A percentile compares a stretch with the other conserved stretches of the same genome.
Conservation (phyloP, 768 basidiomycete species). For the Tubosaeta sp. region DNA sequence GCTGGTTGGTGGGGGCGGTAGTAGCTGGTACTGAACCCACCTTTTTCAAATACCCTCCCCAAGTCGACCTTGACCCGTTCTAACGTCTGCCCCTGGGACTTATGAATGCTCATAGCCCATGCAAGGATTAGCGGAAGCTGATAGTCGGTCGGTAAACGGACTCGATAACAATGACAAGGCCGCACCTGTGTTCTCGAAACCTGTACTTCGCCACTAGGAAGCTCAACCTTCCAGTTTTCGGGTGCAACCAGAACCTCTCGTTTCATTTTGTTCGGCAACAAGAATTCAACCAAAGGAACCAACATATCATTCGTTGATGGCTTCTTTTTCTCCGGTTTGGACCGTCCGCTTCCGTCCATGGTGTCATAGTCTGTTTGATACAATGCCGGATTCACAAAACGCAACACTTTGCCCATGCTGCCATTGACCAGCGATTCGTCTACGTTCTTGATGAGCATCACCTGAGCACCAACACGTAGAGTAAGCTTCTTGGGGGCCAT, state of each 20-base stretch:
- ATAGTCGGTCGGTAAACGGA: not conserved
- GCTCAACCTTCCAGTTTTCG: constrained; percentile 83
- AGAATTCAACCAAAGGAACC: constrained; percentile 78
- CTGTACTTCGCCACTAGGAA: constrained; percentile 83
- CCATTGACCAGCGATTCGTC: constrained; percentile 93
- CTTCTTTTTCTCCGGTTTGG: constrained; percentile 32
- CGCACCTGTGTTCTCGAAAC: constrained; percentile 72
- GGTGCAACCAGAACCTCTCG: constrained; percentile 57
- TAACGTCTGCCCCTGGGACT: constrained; percentile 95
- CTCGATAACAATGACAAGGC: not conserved
- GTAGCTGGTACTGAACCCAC: constrained; percentile 32
- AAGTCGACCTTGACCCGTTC: constrained; percentile 94
- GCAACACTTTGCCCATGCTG: constrained; percentile 79
- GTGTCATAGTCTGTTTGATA: constrained; percentile 43
- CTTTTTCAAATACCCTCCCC: constrained; percentile 89
- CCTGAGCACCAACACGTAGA: constrained; percentile 79
- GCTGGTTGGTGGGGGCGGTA: constrained; percentile 1
- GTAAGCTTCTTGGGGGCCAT: constrained; percentile 76
- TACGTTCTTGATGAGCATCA: constrained; percentile 94
- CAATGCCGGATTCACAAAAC: constrained; percentile 57
- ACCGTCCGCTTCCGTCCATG: constrained; percentile 30
- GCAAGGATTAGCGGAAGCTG: constrained; percentile 85
- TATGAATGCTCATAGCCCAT: constrained; percentile 99
- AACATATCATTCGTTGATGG: constrained; percentile 31
- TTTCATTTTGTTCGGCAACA: constrained; percentile 50